phyloP scores from a whole-genome alignment of 1,284 basidiomycete species.

The Schizophyllum amplum region DNA sequence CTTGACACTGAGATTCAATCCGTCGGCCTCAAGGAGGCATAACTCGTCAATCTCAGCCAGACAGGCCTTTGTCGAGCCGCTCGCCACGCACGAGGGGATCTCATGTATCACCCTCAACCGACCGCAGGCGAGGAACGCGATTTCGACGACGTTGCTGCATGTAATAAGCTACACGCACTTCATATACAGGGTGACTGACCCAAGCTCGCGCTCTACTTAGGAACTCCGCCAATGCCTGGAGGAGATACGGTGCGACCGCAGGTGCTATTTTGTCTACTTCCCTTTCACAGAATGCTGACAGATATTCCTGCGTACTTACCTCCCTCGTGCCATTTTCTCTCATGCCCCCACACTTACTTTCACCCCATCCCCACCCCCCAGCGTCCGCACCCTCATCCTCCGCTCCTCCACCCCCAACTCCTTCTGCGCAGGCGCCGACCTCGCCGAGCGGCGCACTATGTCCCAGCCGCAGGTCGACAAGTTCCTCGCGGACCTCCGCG shows the following conservation, averaged over 20 bases:
- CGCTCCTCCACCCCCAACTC: constrained; percentile 67
- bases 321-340: constrained; percentile 7
- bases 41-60: not conserved
- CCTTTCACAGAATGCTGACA: not conserved
- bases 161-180: constrained; percentile 25
- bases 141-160: constrained; percentile 68
- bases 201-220: constrained; percentile 28
- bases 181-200: constrained; percentile 4
- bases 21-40: too few relatives aligned
- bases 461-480: constrained; percentile 61
- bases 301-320: not conserved
- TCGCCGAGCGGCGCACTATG: constrained; percentile 82
- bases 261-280: constrained; percentile 29
- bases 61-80: not conserved
- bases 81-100: constrained; percentile 20
- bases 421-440: constrained; percentile 92
- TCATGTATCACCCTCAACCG: constrained; percentile 71
- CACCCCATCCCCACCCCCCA: too few relatives aligned
- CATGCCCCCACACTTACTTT: not conserved
- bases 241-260: constrained; percentile 58
- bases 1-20: too few relatives aligned
- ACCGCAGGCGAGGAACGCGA: constrained; percentile 84
- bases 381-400: constrained; percentile 72
- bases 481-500: constrained; percentile 76
- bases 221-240: constrained; percentile 68